Conservation (phyloP, 768 basidiomycete species). For the Lentinula edodes region DNA sequence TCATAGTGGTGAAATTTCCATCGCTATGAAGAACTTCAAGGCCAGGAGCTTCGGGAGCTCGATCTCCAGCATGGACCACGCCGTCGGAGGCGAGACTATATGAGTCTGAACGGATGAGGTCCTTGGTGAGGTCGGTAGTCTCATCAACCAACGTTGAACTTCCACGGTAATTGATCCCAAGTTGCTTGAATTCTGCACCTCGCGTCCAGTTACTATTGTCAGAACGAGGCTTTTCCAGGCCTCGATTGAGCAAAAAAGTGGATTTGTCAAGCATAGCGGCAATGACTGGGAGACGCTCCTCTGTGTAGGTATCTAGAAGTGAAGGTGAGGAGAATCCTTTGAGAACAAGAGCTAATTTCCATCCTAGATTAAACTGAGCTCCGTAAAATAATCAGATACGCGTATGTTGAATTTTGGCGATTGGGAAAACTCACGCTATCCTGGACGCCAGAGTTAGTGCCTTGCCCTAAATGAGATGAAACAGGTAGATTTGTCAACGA, state of each 20-base stretch:
- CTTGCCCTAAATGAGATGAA: conserved; percentile 11
- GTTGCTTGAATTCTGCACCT: conserved; percentile 26
- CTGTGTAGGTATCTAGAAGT: conserved; percentile 20
- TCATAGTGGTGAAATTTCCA: not conserved
- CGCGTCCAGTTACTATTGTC: conserved; percentile 15
- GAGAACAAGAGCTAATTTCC: conserved; percentile 23
- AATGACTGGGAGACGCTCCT: conserved; percentile 24
- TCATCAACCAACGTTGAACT: conserved; percentile 44
- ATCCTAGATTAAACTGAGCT: conserved; percentile 20
- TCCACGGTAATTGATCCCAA: conserved; percentile 50
- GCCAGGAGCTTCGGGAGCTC: conserved; percentile 38
- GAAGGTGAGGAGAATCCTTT: conserved; percentile 10
- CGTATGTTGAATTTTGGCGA: not conserved
- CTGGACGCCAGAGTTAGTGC: conserved; percentile 28
- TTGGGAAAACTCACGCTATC: conserved; percentile 18
- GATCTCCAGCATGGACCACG: conserved; percentile 33
- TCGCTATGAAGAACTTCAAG: conserved; percentile 12
- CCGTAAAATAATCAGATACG: not conserved
- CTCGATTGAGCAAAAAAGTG: conserved; percentile 12
- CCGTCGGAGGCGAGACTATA: conserved; percentile 19
- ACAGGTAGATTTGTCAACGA: not conserved
- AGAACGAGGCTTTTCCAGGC: not conserved
- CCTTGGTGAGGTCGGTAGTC: conserved; percentile 11
- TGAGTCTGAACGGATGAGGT: conserved; percentile 11
- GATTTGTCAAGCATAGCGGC: conserved; percentile 20